Evolutionary conservation across 139 green algal genomes (phyloP).

Genomic region (Deuterostichococcus epilithicus): DNA sequence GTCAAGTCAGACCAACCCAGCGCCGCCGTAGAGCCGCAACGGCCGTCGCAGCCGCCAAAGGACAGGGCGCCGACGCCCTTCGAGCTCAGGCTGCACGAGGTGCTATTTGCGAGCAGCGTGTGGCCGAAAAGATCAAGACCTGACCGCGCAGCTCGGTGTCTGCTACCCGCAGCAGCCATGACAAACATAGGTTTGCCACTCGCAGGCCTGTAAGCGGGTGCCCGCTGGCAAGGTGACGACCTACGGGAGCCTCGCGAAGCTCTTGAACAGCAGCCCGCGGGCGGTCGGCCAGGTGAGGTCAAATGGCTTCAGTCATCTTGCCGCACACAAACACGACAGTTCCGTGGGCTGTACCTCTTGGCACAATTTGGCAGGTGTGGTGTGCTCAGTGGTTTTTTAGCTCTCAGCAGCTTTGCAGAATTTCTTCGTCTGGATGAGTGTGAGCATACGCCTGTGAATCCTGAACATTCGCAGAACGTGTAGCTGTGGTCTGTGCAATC

Average conservation of each 20-base stretch:
- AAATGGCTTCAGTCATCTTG: background rate
- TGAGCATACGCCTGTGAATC: no score
- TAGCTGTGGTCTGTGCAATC: no score
- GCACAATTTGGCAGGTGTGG: background rate
- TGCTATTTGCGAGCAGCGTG: no score
- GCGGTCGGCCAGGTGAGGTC: conserved; percentile 62
- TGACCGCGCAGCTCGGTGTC: no score
- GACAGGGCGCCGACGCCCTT: conserved; percentile 43
- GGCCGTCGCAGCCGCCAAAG: no score
- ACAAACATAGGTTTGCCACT: conserved; percentile 13
- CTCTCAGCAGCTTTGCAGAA: background rate
- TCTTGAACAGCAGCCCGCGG: conserved; percentile 46
- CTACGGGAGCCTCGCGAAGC: conserved; percentile 59
- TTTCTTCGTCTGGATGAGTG: background rate
- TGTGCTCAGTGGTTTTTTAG: background rate
- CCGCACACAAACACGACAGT: background rate
- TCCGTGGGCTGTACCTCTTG: background rate
- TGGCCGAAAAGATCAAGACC: no score
- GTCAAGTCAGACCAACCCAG: no score
- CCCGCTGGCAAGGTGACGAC: conserved; percentile 67
- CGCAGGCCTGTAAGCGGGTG: conserved; percentile 55
- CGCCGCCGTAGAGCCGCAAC: no score
- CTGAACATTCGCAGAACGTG: no score
- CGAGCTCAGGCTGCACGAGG: conserved; percentile 48
- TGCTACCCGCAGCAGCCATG: no score